Conservation (phyloP, 2,329 filamentous ascomycete genomes). For the Monilinia vaccinii-corymbosi region DNA sequence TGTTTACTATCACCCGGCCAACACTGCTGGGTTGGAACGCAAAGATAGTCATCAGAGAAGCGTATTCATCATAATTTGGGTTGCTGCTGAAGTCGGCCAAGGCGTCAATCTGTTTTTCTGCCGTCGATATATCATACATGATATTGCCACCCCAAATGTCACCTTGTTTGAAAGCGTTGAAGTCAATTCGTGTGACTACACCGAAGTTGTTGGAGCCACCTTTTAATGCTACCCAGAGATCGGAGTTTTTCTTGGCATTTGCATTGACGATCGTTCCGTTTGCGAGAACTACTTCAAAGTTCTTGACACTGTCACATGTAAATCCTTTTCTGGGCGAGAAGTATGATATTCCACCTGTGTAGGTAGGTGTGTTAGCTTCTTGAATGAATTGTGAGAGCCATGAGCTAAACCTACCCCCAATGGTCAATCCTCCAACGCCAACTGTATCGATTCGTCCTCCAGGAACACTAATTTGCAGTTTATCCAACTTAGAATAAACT, state of each 20-base stretch:
- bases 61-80: neutral
- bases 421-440: slow-evolving; percentile 12
- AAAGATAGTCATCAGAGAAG: slow-evolving; percentile 1
- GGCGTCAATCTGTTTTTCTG: neutral
- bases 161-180: slow-evolving; percentile 11
- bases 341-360: slow-evolving; percentile 20
- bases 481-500: neutral
- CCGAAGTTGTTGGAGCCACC: slow-evolving; percentile 50
- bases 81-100: neutral
- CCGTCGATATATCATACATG: neutral
- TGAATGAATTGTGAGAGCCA: neutral
- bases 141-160: slow-evolving; percentile 10
- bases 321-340: slow-evolving; percentile 34
- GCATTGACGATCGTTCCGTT: slow-evolving; percentile 40
- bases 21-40: neutral
- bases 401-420: neutral
- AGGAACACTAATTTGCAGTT: neutral
- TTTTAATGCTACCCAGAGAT: slow-evolving; percentile 42
- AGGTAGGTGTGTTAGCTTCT: neutral
- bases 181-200: slow-evolving; percentile 37
- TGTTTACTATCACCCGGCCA: neutral
- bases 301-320: slow-evolving; percentile 40
- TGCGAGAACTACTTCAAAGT: slow-evolving; percentile 44
- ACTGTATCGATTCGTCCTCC: neutral
- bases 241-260: slow-evolving; percentile 31